Conservation (phyloP, 257 asterid genomes). For the Solanum megistacrolobum region DNA sequence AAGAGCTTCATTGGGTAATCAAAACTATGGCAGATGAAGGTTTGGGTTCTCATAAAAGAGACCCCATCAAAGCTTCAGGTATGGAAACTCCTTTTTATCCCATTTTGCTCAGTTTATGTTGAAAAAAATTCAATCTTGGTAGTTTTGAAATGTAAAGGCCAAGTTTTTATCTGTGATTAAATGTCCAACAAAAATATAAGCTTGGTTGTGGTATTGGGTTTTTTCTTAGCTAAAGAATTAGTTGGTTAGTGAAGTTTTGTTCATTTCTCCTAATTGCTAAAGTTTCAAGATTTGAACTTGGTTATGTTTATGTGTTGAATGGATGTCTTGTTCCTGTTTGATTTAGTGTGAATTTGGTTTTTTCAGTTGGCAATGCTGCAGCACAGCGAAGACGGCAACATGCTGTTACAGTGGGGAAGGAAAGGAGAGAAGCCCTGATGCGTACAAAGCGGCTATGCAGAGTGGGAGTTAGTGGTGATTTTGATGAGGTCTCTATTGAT, state of each 20-base stretch:
- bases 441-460: slow-evolving; percentile 84
- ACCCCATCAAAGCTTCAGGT: slow-evolving; percentile 73
- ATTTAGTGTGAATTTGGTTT: not conserved
- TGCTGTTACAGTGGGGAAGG: slow-evolving; percentile 71
- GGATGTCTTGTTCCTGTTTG: too few species aligned
- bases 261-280: not conserved
- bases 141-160: not conserved
- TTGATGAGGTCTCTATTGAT: slow-evolving; percentile 18
- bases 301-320: not conserved
- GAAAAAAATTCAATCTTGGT: not conserved
- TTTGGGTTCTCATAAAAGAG: slow-evolving; percentile 49
- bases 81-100: not conserved
- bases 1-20: not conserved
- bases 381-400: slow-evolving; percentile 76
- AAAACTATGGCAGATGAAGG: slow-evolving; percentile 61
- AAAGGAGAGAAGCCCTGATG: slow-evolving; percentile 85
- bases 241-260: not conserved
- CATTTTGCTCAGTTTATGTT: not conserved
- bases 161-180: not conserved
- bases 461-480: slow-evolving; percentile 47
- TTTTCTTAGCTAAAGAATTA: not conserved
- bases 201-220: not conserved
- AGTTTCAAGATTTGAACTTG: not conserved
- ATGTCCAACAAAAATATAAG: not conserved
- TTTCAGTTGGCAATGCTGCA: slow-evolving; percentile 70